Conservation (phyloP, 768 basidiomycete species). For the Amanita pseudoporphyria region DNA sequence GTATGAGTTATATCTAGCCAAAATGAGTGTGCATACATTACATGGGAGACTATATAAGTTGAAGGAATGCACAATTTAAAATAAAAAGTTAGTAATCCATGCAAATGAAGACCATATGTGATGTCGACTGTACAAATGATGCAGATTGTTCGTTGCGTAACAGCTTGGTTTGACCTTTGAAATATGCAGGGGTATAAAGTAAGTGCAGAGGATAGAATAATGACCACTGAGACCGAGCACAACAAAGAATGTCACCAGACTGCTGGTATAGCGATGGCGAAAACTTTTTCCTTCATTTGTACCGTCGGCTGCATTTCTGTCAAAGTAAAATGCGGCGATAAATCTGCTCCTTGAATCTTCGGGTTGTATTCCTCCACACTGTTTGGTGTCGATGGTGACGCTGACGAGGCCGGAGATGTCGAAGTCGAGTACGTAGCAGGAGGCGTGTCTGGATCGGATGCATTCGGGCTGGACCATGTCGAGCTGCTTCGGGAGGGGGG, state of each 20-base stretch:
- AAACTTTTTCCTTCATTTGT: slow-evolving; percentile 49
- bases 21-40: not conserved
- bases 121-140: not conserved
- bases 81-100: slow-evolving; percentile 4
- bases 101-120: not conserved
- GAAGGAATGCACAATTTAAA: not conserved
- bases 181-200: not conserved
- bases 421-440: slow-evolving; percentile 41
- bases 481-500: slow-evolving; percentile 22
- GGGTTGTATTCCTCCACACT: slow-evolving; percentile 41
- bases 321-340: slow-evolving; percentile 29
- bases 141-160: not conserved
- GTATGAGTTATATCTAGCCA: not conserved
- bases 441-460: slow-evolving; percentile 38
- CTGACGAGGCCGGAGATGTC: slow-evolving; percentile 52
- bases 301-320: slow-evolving; percentile 20
- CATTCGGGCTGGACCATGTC: slow-evolving; percentile 17
- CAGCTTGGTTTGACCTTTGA: no score
- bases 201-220: not conserved
- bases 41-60: not conserved
- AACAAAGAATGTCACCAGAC: slow-evolving; percentile 38
- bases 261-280: slow-evolving; percentile 51
- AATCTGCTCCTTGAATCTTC: slow-evolving; percentile 35
- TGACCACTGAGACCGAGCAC: slow-evolving; percentile 11
- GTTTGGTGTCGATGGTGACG: slow-evolving; percentile 49